Evolutionary conservation across 345 rosid species (phyloP), one percentile per base, ranked within the genome.

Genomic region (Sisymbrium altissimum): DNA sequence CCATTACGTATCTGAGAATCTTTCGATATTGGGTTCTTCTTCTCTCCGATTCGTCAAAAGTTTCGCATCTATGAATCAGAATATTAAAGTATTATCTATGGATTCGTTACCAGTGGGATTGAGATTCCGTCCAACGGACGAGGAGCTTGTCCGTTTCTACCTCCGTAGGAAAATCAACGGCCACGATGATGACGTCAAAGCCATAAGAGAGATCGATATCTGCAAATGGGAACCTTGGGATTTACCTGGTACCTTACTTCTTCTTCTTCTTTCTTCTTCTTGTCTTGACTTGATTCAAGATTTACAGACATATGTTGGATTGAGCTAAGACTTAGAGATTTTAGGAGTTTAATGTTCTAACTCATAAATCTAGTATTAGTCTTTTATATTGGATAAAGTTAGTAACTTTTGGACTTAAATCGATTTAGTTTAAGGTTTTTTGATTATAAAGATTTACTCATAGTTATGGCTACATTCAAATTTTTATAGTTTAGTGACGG

Each of bases 151-250:
- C 6, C 66, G 89, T 62, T 83, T 49, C 84, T 94, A 92, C 77
- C 80, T 94, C 68, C 77, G 93, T 11, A 49, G 50, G 66, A 95
- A 92, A 78, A 90, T 95, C 68, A 95, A 95, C 67, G 97, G 98
- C 2, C 68, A 78, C 5, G 73, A 87, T 40, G 60, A 80, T 10
- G 86, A 83, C 9, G 93, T 92, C 46, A 50, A 59, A 32, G 89
- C 89, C 4, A 95, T 95, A 57, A 72, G 81, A 2, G 98, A 89
- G 59, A 79, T 95, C 79, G 99, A 95, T 76, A 85, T 95, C 66
- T 95, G 98, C 62, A 92, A 85, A 81, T 64, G 84, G 81, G 99
- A 95, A 80, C 99, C 99, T 9, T 92, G 96, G 96, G 99, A 95
- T 73, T 84, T 95, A 62, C 99, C 99, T 64, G 88, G 96, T 92